Conservation (phyloP, 2,329 filamentous ascomycete species). For the Diplocarpon mali region DNA sequence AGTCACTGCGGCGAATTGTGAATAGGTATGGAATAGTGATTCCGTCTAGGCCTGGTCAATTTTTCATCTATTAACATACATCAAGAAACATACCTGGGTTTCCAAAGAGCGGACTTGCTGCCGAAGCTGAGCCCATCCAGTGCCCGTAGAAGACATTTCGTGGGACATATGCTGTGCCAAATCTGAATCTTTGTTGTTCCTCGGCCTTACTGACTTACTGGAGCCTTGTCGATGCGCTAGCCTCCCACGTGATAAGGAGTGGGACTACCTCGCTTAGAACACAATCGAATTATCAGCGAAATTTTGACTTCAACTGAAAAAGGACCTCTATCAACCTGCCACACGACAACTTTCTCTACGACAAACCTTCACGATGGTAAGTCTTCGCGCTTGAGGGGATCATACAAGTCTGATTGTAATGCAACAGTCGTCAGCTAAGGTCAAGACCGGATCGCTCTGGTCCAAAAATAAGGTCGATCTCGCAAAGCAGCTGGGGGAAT, state of each 20-base stretch:
- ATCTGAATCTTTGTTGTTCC: too few relatives aligned
- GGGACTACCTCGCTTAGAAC: too few relatives aligned
- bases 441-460: constrained; percentile 97
- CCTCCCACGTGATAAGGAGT: too few relatives aligned
- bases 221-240: too few relatives aligned
- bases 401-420: constrained; percentile 26
- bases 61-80: not conserved
- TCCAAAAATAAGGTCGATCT: constrained; percentile 99
- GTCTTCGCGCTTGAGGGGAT: constrained; percentile 1
- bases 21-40: constrained; percentile 71
- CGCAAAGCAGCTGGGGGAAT: constrained; percentile 84
- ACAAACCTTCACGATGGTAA: constrained; percentile 28
- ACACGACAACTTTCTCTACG: constrained; percentile 14
- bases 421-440: constrained; percentile 51
- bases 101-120: constrained; percentile 85
- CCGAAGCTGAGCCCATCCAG: constrained; percentile 83
- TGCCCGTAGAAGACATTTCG: constrained; percentile 25
- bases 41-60: constrained; percentile 54
- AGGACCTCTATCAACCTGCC: constrained; percentile 4
- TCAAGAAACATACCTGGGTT: constrained; percentile 57
- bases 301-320: not conserved
- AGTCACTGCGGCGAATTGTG: constrained; percentile 73
- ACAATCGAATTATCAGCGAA: not conserved
- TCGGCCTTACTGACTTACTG: too few relatives aligned
- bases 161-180: too few relatives aligned